phyloP scores from a whole-genome alignment of 2,329 filamentous ascomycete genomes.

The Penicillium expansum region DNA sequence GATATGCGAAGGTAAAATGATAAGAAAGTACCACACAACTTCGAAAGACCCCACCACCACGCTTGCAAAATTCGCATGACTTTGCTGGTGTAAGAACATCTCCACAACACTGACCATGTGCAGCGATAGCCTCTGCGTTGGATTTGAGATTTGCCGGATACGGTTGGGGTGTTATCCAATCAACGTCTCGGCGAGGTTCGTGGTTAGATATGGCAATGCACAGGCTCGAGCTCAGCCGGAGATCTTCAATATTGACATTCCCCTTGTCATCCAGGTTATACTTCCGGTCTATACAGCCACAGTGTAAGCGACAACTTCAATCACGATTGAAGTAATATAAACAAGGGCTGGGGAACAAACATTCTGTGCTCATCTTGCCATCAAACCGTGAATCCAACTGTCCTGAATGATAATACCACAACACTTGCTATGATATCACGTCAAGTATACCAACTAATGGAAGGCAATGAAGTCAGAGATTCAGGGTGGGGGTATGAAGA shows the following conservation, averaged over 20 bases:
- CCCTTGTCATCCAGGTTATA: not conserved
- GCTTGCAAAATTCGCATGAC: too few relatives aligned
- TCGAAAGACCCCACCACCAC: not conserved
- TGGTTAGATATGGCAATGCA: not conserved
- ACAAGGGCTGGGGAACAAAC: not conserved
- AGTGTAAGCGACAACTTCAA: not conserved
- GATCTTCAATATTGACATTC: not conserved
- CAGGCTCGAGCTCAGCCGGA: too few relatives aligned
- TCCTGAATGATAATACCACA: not conserved
- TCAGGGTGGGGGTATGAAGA: not conserved
- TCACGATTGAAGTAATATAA: not conserved
- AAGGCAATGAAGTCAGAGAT: not conserved
- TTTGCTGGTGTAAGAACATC: not conserved
- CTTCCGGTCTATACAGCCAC: not conserved
- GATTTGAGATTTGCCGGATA: fast-evolving
- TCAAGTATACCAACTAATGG: not conserved
- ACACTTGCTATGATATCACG: not conserved
- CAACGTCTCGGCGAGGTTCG: not conserved
- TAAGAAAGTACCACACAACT: not conserved
- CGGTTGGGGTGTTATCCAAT: not conserved
- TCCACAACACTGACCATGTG: not conserved
- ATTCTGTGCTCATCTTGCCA: too few relatives aligned
- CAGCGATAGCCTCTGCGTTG: not conserved
- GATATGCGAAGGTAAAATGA: fast-evolving
- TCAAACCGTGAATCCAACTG: not conserved